Conservation (phyloP, 2,329 filamentous ascomycete genomes). For the Fusarium brevicatenulatum region DNA sequence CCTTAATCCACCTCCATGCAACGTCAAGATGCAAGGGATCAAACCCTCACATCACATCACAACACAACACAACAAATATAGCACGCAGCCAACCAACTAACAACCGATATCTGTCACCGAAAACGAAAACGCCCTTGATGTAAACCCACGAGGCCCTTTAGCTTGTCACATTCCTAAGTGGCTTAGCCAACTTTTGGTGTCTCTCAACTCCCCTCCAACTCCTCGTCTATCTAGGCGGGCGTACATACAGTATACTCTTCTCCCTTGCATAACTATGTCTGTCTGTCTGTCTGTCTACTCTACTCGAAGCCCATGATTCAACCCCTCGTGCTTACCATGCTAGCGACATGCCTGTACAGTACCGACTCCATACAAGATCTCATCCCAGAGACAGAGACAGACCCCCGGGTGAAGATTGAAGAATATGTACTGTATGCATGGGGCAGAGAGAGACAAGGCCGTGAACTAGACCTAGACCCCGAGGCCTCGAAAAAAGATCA, state of each 20-base stretch:
- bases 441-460: constrained; percentile 4
- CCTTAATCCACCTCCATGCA: constrained; percentile 14
- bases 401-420: neutral
- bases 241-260: neutral
- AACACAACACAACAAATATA: neutral
- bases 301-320: neutral
- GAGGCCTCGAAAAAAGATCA: neutral
- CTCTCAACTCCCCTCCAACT: constrained; percentile 4
- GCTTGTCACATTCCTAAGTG: constrained; percentile 15
- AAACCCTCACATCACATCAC: neutral
- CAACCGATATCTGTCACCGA: neutral
- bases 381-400: neutral
- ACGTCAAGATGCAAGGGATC: constrained; percentile 21
- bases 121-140: neutral
- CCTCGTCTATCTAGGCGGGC: neutral
- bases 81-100: neutral
- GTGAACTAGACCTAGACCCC: neutral
- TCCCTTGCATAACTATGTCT: constrained; percentile 10
- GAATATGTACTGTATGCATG: neutral
- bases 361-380: neutral
- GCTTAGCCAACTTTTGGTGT: neutral
- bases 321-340: constrained; percentile 13
- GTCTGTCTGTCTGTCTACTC: neutral
- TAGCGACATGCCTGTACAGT: neutral
- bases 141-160: neutral